phyloP scores from a whole-genome alignment of 352 stramenopile species.

The Phytophthora multivora region DNA sequence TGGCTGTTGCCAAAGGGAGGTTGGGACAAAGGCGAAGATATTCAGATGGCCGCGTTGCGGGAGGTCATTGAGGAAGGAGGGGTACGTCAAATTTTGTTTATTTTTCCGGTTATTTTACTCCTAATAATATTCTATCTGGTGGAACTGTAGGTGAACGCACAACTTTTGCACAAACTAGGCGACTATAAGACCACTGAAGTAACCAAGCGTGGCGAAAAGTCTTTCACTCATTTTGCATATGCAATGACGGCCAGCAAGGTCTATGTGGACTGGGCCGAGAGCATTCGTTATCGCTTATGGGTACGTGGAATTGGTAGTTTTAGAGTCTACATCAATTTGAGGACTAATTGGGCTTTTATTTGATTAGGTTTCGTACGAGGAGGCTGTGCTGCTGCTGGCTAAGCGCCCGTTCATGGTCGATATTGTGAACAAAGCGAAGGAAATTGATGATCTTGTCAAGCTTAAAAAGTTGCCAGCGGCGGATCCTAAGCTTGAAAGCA shows the following conservation, averaged over 20 bases:
- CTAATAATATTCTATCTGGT: neutral
- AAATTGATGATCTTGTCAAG: neutral
- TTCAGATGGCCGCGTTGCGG: slow-evolving; percentile 5
- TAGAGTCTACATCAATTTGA: too few species aligned
- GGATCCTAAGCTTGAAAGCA: neutral
- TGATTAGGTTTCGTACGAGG: slow-evolving; percentile 13
- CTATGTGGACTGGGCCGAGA: slow-evolving; percentile 22
- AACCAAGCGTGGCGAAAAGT: neutral
- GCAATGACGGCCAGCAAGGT: slow-evolving; percentile 1
- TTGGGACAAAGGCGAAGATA: slow-evolving; percentile 9
- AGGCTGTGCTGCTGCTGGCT: slow-evolving; percentile 2
- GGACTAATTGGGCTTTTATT: too few species aligned
- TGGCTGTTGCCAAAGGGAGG: slow-evolving; percentile 26
- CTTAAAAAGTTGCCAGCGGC: neutral
- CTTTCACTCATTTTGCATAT: slow-evolving; percentile 9
- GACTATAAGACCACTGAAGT: neutral
- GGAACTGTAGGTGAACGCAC: neutral
- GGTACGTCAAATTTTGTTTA: neutral
- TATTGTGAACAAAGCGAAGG: slow-evolving; percentile 3
- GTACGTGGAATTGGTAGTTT: slow-evolving; percentile 1
- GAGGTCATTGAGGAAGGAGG: slow-evolving; percentile 27
- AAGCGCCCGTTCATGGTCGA: slow-evolving; percentile 1
- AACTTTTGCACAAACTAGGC: neutral
- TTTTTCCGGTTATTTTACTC: neutral
- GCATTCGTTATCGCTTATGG: slow-evolving; percentile 22